Base-by-base conservation (phyloP, 1,284 basidiomycete genomes). In the Psilocybe mexicana region DNA sequence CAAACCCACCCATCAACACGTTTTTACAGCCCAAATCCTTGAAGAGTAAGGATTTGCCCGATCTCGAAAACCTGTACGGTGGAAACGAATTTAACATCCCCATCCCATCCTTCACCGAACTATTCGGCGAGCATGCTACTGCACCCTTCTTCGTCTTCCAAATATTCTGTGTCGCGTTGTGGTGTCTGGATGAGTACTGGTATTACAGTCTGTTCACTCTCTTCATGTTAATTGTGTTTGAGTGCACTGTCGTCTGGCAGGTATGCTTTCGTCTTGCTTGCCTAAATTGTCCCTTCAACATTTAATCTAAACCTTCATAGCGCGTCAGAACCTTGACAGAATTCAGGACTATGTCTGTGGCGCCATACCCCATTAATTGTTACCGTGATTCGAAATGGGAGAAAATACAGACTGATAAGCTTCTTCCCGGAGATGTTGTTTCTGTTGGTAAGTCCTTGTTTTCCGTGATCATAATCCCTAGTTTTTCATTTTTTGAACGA, bases 161-260 rank as follows among this genome's bases (percentile, higher is more conserved):
- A 75, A 79, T 98, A 43, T 98, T 98, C 75, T 98, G 95, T 63
- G 95, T 97, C 6, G 93, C 92, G 0, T 78, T 98, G 12, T 98
- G 95, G 95, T 94, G 91, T 70, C 75, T 98, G 67, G 96, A 98
- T 70, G 96, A 97, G 73, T 98, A 97, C 74, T 97, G 94, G 94
- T 97, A 96, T 72, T 98, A 96, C 79, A 93, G 90, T 62, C 74
- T 98, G 44, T 98, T 98, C 78, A 98, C 96, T 0, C 81, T 95
- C 35, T 97, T 98, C 83, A 98, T 98, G 96, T 80, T 98, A 50
- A 77, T 98, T 54, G 90, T 96, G 61, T 98, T 98, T 69, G 96
- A 98, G 76, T 97, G 94, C 75, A 98, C 96, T 1, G 94, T 96
- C 40, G 95, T 98, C 24, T 98, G 91, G 85, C 95, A 97, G 87